phyloP scores from a whole-genome alignment of 371 early-diverging fungal species.

The Smittium mucronatum region DNA sequence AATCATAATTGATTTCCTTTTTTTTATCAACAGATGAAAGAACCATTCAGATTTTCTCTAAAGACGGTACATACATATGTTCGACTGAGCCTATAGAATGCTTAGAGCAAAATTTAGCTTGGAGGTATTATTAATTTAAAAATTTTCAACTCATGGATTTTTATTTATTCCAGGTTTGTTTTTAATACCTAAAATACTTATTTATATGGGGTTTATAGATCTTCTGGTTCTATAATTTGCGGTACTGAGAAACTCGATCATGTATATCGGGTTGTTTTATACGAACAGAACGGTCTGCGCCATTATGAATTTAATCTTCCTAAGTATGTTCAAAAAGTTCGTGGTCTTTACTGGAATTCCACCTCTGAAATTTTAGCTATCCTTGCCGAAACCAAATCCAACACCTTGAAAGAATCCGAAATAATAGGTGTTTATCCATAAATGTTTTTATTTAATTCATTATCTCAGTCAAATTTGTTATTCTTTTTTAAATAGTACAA shows the following conservation, averaged over 20 bases:
- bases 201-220: constrained; percentile 30
- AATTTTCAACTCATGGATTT: no score
- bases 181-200: no score
- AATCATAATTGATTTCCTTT: no score
- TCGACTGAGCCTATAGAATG: constrained; percentile 67
- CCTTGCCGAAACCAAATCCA: constrained; percentile 35
- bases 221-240: constrained; percentile 79
- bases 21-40: constrained; percentile 13
- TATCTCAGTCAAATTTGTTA: background rate
- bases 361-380: constrained; percentile 79
- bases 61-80: constrained; percentile 70
- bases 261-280: constrained; percentile 78
- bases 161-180: no score
- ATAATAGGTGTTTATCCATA: background rate
- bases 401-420: background rate
- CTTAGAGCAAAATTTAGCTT: constrained; percentile 69
- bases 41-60: constrained; percentile 64
- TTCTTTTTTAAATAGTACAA: constrained; percentile 40
- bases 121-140: constrained; percentile 44
- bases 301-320: constrained; percentile 86
- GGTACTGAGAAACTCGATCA: constrained; percentile 67
- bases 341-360: constrained; percentile 68
- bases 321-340: constrained; percentile 16
- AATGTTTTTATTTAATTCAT: background rate
- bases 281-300: constrained; percentile 85